Base-by-base conservation (phyloP, 805 yeast species). In the Saccharomycopsis fibuligera region DNA sequence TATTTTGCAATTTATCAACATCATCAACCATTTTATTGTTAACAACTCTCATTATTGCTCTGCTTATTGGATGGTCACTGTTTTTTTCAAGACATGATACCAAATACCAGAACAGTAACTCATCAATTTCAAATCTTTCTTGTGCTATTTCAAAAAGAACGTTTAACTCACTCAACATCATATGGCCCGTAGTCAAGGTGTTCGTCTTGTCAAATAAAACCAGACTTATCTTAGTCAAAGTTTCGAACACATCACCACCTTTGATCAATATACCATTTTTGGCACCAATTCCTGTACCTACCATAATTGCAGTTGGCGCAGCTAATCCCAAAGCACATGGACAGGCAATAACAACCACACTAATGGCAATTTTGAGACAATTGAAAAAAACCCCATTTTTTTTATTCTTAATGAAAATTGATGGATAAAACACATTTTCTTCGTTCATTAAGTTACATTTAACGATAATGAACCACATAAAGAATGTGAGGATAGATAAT, bases 271-370 rank as follows among this genome's bases (percentile, higher is more conserved):
- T 84, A 17, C 99, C 98, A 63, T 87, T 73, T 12, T 76, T 65
- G 0, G 99, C 98, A 36, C 96, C 98, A 21, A 88, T 83, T 36
- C 99, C 99, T 2, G 98, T 91, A 6, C 97, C 99, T 2, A 93
- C 99, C 97, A 95, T 93, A 9, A 93, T 87, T 0, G 98, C 98
- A 1, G 99, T 95, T 1, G 99, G 99, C 0, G 98, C 96, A 3
- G 97, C 97, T 44, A 93, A 72, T 2, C 99, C 99, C 22, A 93
- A 68, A 0, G 99, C 98, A 73, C 99, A 93, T 0, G 99, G 99
- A 66, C 99, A 93, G 1, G 99, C 99, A 44, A 93, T 97, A 9
- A 93, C 96, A 55, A 95, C 78, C 4, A 93, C 99, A 5, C 95
- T 81, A 24, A 93, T 91, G 4, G 95, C 83, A 41, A 90, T 74